These are phyloP conservation scores for Ulota crispa DNA, from an alignment of 225 moss, liverwort and hornwort genomes.

Conservation along the genomic window DNA sequence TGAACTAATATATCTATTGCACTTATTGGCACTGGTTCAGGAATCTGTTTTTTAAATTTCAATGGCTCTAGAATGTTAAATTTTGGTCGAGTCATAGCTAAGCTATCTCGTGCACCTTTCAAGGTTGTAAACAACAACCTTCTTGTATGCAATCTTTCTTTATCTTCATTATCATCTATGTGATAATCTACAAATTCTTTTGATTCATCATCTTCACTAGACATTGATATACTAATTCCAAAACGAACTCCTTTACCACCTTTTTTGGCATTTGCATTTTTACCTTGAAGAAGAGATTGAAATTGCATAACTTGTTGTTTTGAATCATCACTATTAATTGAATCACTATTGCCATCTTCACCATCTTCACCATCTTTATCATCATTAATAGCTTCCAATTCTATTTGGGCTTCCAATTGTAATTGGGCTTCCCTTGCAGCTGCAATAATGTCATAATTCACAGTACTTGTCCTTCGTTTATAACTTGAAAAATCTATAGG, in stretches of 20 bases:
- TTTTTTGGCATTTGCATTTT: neutral
- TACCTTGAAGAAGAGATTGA: neutral
- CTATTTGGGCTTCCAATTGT: neutral
- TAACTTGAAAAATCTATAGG: slow-evolving; percentile 25
- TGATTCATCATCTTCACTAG: neutral
- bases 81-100: neutral
- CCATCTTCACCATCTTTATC: neutral
- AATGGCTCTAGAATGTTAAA: neutral
- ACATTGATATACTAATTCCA: neutral
- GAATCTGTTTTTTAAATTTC: neutral
- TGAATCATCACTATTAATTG: neutral
- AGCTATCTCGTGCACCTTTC: slow-evolving; percentile 6
- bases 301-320: slow-evolving; percentile 10
- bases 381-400: neutral
- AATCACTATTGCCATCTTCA: neutral
- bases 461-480: slow-evolving; percentile 13
- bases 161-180: slow-evolving; percentile 21
- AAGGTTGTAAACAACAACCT: slow-evolving; percentile 20
- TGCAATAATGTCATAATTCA: slow-evolving; percentile 38
- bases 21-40: neutral
- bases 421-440: neutral
- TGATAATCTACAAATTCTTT: neutral
- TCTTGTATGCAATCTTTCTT: neutral
- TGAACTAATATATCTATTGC: slow-evolving; percentile 29
- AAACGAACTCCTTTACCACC: neutral